A percentile compares a stretch with the other conserved stretches of the same genome.
phyloP scores from a whole-genome alignment of 2,329 filamentous ascomycete species.

The Colletotrichum scovillei region DNA sequence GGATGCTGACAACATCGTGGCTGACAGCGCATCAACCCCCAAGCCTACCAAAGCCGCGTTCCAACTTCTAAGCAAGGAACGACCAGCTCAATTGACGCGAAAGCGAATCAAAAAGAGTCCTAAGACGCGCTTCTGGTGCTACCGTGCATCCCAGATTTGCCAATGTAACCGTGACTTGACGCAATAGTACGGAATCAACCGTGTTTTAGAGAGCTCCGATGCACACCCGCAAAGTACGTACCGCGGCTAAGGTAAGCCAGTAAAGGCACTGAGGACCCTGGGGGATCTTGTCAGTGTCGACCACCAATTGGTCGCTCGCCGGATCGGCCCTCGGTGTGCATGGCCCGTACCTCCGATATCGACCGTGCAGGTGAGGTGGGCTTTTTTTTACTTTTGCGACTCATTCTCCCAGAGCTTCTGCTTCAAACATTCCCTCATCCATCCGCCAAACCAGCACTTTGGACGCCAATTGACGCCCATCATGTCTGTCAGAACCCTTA shows the following conservation, averaged over 20 bases:
- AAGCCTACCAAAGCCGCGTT: neutral
- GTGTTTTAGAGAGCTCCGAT: conserved; percentile 15
- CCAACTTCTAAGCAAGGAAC: no score
- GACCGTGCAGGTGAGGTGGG: conserved; percentile 15
- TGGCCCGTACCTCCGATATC: conserved; percentile 34
- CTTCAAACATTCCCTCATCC: neutral
- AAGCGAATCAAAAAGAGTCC: neutral
- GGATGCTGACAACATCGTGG: neutral
- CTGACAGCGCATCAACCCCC: neutral
- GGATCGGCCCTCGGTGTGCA: conserved; percentile 32
- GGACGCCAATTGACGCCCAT: conserved; percentile 37
- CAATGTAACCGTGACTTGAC: neutral
- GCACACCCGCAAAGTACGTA: neutral
- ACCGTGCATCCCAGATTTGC: neutral
- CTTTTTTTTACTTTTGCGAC: conserved; percentile 24
- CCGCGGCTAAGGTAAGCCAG: neutral
- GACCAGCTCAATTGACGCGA: neutral
- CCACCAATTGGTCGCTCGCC: conserved; percentile 29
- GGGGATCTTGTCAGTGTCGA: conserved; percentile 1
- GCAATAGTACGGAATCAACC: conserved; percentile 14
- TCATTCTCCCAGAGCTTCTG: neutral
- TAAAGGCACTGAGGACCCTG: neutral
- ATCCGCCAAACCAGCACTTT: conserved; percentile 4
- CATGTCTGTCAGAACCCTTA: conserved; percentile 55
- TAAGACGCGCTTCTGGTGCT: neutral